phyloP scores from a whole-genome alignment of 441 rosid genomes.

The Populus hybrid region DNA sequence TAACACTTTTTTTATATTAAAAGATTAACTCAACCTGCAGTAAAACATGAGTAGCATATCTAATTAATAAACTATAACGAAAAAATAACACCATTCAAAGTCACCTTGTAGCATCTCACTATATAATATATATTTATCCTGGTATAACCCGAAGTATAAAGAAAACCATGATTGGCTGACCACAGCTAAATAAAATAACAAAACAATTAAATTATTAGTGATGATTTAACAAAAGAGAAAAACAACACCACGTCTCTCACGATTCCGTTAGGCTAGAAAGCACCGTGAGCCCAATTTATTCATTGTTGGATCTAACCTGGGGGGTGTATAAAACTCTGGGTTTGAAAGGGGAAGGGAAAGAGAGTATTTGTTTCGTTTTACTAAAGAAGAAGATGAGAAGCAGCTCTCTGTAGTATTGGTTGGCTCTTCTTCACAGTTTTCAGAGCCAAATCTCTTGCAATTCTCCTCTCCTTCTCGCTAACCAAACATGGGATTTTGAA shows the following conservation, averaged over 20 bases:
- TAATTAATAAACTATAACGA: too few species aligned
- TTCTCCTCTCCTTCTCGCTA: conserved; percentile 32
- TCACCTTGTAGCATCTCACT: too few species aligned
- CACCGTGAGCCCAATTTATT: not conserved
- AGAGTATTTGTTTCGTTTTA: conserved; percentile 22
- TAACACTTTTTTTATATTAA: too few species aligned
- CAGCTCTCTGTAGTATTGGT: conserved; percentile 18
- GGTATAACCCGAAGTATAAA: too few species aligned
- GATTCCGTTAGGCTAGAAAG: not conserved
- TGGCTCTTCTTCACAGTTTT: conserved; percentile 14
- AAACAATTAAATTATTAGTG: not conserved
- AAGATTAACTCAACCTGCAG: too few species aligned
- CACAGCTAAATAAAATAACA: not conserved
- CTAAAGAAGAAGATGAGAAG: conserved; percentile 6
- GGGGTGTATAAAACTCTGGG: conserved; percentile 28
- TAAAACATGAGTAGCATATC: too few species aligned
- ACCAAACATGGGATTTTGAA: conserved; percentile 26
- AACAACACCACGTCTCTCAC: not conserved
- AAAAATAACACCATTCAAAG: too few species aligned
- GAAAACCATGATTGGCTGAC: not conserved
- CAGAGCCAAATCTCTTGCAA: conserved; percentile 32
- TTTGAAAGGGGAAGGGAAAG: conserved; percentile 16
- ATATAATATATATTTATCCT: too few species aligned
- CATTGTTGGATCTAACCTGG: conserved; percentile 13
- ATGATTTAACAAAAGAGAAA: not conserved